A percentile compares a stretch with the other conserved stretches of the same genome.
These are phyloP conservation scores for Verticillium tricorpus DNA, from an alignment of 2,329 filamentous ascomycete species.

Conservation along the genomic window DNA sequence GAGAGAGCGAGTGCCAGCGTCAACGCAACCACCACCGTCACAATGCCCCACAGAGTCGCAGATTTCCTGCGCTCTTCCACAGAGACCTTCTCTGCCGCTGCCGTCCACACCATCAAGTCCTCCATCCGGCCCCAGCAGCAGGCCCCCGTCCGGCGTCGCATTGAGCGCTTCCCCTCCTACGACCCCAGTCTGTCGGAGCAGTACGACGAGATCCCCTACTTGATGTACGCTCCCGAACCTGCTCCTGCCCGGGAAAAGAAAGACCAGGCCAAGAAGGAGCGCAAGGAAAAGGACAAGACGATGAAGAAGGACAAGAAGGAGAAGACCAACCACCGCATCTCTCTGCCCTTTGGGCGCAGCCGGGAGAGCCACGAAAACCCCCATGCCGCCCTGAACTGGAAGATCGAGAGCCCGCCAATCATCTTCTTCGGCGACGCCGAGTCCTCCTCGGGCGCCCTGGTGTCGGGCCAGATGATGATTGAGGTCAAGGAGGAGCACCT, in stretches of 20 bases:
- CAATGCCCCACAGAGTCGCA: slow-evolving; percentile 55
- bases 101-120: slow-evolving; percentile 45
- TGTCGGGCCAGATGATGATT: slow-evolving; percentile 78
- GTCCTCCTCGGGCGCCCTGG: slow-evolving; percentile 75
- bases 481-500: slow-evolving; percentile 61
- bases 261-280: slow-evolving; percentile 1
- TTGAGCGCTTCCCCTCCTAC: not conserved
- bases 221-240: slow-evolving; percentile 11
- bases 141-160: slow-evolving; percentile 2
- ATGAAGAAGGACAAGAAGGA: slow-evolving; percentile 28
- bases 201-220: slow-evolving; percentile 13
- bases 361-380: slow-evolving; percentile 35
- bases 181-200: slow-evolving; percentile 8
- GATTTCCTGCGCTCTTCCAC: slow-evolving; percentile 55
- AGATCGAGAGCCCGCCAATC: slow-evolving; percentile 81
- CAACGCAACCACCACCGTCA: slow-evolving; percentile 16
- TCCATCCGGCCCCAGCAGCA: slow-evolving; percentile 20
- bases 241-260: slow-evolving; percentile 5
- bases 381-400: slow-evolving; percentile 44
- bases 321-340: slow-evolving; percentile 27
- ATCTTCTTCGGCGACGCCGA: slow-evolving; percentile 75
- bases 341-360: slow-evolving; percentile 30
- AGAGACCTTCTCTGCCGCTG: slow-evolving; percentile 30
- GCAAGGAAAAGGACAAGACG: slow-evolving; percentile 2
- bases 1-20: not conserved